A percentile compares a stretch with the other conserved stretches of the same genome.
Evolutionary conservation across 257 asterid genomes (phyloP).

Genomic region (Jacaranda copaia): DNA sequence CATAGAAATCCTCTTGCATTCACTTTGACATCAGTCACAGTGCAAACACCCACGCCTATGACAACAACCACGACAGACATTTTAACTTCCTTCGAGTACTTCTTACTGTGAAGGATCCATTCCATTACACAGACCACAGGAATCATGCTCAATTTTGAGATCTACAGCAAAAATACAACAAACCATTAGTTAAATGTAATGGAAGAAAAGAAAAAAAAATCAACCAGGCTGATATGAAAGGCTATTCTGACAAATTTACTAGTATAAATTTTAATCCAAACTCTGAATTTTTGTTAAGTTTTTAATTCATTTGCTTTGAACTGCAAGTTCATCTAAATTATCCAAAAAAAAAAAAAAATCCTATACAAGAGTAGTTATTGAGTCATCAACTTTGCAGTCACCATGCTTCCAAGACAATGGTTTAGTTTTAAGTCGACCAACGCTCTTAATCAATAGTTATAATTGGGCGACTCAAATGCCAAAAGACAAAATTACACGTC

Average conservation of each 20-base stretch:
- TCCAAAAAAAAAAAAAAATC: neutral
- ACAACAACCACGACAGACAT: slow-evolving; percentile 87
- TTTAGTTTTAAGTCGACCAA: slow-evolving; percentile 20
- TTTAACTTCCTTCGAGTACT: slow-evolving; percentile 83
- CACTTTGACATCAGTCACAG: slow-evolving; percentile 95
- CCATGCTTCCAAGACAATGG: neutral
- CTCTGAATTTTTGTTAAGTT: neutral
- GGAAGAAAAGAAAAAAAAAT: neutral
- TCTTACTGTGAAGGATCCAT: slow-evolving; percentile 90
- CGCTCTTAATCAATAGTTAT: neutral
- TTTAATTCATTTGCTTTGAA: neutral
- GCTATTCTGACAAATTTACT: neutral
- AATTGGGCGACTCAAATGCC: neutral
- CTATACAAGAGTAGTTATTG: neutral
- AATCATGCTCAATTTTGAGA: slow-evolving; percentile 97
- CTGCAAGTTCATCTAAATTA: neutral
- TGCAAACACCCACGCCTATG: slow-evolving; percentile 97
- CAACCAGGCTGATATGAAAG: neutral
- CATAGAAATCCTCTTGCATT: slow-evolving; percentile 85
- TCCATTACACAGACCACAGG: slow-evolving; percentile 97
- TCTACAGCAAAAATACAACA: slow-evolving; percentile 54
- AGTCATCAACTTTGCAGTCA: slow-evolving; percentile 13
- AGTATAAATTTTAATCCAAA: neutral
- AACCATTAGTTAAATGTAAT: slow-evolving; percentile 36
- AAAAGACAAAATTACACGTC: neutral